Evolutionary conservation across 75 land plant genomes (phyloP), one percentile per base, ranked within the genome.

Genomic region (Pinus albicaulis): DNA sequence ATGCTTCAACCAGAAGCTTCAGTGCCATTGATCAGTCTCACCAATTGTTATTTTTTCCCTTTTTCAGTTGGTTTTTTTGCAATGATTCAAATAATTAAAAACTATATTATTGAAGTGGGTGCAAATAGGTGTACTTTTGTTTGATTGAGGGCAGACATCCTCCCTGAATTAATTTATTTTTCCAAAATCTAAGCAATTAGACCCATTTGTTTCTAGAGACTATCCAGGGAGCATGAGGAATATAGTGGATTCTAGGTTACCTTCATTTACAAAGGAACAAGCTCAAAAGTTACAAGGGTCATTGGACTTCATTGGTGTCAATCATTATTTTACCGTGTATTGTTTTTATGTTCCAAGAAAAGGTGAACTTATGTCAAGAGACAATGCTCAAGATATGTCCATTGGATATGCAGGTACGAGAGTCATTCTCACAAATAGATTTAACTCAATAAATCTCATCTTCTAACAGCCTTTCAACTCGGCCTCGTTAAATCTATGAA

Each of bases 231-330:
- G 56, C 38, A 60, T 79, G 38, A 38, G 60, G 56, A 23, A 23
- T 5, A 8, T 59, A 22, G 82, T 75, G 16, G 82, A 72, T 19
- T 19, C 10, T 53, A 71, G 77, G 1, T 55, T 80, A n/a, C 82
- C 82, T 22, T 8, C 17, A 20, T 80, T 80, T 24, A 79, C 80
- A 26, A 61, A 56, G 41, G 64, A 72, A 7, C 68, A 80, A 0
- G 26, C 57, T 17, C 17, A 58, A n/a, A 26, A 23, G 11, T 48
- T 80, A 5, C 34, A 34, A 55, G 65, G 65, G 11, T 76, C 74
- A 25, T 59, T 81, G 34, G 82, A 81, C 52, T 81, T 81, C 70
- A 23, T 81, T 23, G 82, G 82, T 5, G 16, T 81, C 17, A 81
- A 81, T 71, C 73, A 71, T 23, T 69, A 69, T 52, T n/a, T 23